A percentile compares a stretch with the other conserved stretches of the same genome.
Evolutionary conservation across 768 basidiomycete species (phyloP).

Genomic region (button mushroom (Agaricus bisporus)): DNA sequence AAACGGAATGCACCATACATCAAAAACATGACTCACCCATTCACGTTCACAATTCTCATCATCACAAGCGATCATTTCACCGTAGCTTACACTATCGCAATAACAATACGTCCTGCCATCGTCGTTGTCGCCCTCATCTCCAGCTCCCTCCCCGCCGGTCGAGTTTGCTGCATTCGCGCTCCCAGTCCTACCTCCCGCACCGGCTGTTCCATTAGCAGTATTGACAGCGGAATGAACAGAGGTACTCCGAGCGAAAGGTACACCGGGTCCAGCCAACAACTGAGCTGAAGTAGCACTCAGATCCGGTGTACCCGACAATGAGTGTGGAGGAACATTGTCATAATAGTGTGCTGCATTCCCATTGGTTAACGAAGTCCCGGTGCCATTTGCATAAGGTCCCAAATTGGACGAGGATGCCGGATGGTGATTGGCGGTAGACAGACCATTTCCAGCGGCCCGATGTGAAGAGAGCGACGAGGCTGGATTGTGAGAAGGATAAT

Average conservation of each 20-base stretch:
- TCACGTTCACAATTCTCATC: constrained; percentile 72
- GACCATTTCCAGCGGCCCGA: constrained; percentile 18
- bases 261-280: constrained; percentile 71
- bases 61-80: constrained; percentile 95
- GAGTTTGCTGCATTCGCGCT: not conserved
- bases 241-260: constrained; percentile 56
- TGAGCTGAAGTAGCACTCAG: constrained; percentile 47
- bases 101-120: constrained; percentile 74
- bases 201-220: constrained; percentile 26
- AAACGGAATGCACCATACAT: constrained; percentile 1
- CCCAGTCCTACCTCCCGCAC: constrained; percentile 18
- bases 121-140: constrained; percentile 46
- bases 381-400: constrained; percentile 11
- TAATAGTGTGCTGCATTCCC: constrained; percentile 21
- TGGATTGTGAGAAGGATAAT: constrained; percentile 22
- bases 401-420: constrained; percentile 19
- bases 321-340: constrained; percentile 35
- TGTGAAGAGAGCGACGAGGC: constrained; percentile 25
- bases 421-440: constrained; percentile 15
- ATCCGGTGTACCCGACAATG: constrained; percentile 34
- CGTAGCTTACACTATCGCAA: constrained; percentile 80
- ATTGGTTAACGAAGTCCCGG: constrained; percentile 15
- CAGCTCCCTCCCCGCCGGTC: constrained; percentile 32
- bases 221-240: constrained; percentile 26
- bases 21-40: constrained; percentile 65